Percentiles rank a stretch among this genome's conserved stretches.
phyloP scores from a whole-genome alignment of 371 early-diverging fungal species.

The Saksenaea oblongispora region DNA sequence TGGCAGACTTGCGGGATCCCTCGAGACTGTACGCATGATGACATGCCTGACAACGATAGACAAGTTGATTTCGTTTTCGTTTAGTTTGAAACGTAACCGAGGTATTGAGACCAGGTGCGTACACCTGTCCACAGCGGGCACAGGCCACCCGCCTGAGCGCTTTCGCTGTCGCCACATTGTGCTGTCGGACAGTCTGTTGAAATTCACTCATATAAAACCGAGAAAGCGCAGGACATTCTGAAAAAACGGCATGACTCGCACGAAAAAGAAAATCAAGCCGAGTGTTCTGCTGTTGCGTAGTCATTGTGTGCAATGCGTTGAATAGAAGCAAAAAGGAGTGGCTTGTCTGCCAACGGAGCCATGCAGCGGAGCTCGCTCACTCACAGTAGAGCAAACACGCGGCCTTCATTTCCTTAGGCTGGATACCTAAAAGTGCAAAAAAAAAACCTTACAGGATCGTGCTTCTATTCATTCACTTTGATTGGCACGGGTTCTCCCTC shows the following conservation, averaged over 20 bases:
- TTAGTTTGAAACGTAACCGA: conserved; percentile 12
- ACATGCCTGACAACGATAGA: conserved; percentile 33
- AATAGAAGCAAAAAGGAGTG: too few species aligned
- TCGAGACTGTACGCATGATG: conserved; percentile 10
- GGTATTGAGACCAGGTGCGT: conserved; percentile 29
- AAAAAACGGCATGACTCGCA: conserved; percentile 31
- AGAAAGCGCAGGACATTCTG: conserved; percentile 28
- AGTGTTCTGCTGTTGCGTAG: conserved; percentile 26
- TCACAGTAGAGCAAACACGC: too few species aligned
- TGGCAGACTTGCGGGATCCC: conserved; percentile 20
- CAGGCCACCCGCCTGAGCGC: conserved; percentile 24
- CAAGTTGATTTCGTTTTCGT: conserved; percentile 14
- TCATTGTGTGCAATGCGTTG: not conserved
- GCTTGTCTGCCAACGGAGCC: too few species aligned
- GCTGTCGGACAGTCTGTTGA: conserved; percentile 30
- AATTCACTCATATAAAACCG: conserved; percentile 49
- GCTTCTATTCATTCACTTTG: too few species aligned
- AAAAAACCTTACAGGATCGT: too few species aligned
- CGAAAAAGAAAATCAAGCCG: conserved; percentile 37
- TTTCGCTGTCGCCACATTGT: conserved; percentile 26
- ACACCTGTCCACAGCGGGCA: conserved; percentile 40
- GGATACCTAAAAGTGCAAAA: too few species aligned
- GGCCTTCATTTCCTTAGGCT: too few species aligned
- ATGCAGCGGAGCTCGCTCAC: too few species aligned
- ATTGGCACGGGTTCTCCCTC: too few species aligned